A percentile compares a stretch with the other conserved stretches of the same genome.
Conservation (phyloP, 805 yeast species). For the Saccharomycopsis fibuligera region DNA sequence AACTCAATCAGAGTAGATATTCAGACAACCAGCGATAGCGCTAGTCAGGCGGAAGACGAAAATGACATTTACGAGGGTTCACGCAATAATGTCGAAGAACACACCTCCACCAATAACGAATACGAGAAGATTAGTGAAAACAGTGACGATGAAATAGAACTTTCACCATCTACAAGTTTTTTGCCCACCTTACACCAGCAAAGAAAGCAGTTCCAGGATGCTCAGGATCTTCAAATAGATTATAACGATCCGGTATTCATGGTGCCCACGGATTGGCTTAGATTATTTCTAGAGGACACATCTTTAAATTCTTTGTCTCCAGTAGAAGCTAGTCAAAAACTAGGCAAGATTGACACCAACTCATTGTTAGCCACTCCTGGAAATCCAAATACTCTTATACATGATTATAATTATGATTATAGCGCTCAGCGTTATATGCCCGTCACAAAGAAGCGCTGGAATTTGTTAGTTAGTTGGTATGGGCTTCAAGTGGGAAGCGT, state of each 20-base stretch:
- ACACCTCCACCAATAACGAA: not conserved
- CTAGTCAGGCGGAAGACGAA: no score
- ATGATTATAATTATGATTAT: constrained; percentile 8
- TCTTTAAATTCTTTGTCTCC: not conserved
- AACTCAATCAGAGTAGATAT: not conserved
- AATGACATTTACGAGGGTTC: not conserved
- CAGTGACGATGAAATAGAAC: no score
- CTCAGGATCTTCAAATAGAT: not conserved
- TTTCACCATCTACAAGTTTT: no score
- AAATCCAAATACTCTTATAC: constrained; percentile 8
- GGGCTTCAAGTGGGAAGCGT: constrained; percentile 9
- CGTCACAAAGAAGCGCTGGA: constrained; percentile 2
- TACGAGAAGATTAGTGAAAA: not conserved
- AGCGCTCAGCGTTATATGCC: constrained; percentile 5
- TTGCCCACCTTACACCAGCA: not conserved
- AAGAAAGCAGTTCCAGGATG: not conserved
- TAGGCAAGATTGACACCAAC: constrained; percentile 13
- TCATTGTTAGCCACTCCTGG: constrained; percentile 6
- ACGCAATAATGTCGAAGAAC: not conserved
- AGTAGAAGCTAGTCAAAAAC: not conserved
- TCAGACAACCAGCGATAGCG: not conserved
- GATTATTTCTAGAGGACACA: constrained; percentile 2
- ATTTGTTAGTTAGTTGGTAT: constrained; percentile 6
- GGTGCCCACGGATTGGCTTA: constrained; percentile 9
- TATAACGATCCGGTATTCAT: constrained; percentile 1